Evolutionary conservation across 768 basidiomycete genomes (phyloP).

Genomic region (Cyclocybe aegerita): DNA sequence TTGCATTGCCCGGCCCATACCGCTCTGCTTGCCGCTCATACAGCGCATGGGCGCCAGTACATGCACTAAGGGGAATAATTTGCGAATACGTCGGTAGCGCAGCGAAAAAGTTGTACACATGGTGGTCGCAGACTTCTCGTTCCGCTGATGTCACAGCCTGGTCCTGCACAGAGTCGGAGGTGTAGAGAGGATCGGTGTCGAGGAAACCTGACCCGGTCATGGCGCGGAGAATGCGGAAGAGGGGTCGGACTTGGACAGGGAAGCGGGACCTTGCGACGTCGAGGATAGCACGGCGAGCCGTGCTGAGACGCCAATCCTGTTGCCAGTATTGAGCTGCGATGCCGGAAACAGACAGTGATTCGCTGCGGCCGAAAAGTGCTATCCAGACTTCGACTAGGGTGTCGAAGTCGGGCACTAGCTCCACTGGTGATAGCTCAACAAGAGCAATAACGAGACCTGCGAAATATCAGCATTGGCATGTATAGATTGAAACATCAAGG

Average conservation of each 20-base stretch:
- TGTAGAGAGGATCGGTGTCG: conserved; percentile 67
- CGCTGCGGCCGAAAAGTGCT: conserved; percentile 76
- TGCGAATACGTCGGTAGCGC: conserved; percentile 74
- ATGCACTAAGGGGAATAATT: conserved; percentile 60
- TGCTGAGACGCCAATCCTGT: conserved; percentile 65
- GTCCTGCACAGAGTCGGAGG: conserved; percentile 44
- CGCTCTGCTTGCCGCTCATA: conserved; percentile 70
- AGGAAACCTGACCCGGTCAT: conserved; percentile 79
- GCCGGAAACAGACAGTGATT: conserved; percentile 58
- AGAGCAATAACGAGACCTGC: conserved; percentile 76
- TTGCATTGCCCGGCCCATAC: conserved; percentile 47
- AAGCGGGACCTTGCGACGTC: conserved; percentile 83
- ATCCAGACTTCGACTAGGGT: conserved; percentile 75
- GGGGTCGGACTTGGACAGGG: conserved; percentile 72
- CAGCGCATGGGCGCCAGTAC: conserved; percentile 66
- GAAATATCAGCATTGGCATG: neutral
- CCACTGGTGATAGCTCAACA: conserved; percentile 72
- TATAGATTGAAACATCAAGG: neutral
- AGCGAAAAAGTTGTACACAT: conserved; percentile 77
- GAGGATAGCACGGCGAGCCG: conserved; percentile 74
- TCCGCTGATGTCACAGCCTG: conserved; percentile 39
- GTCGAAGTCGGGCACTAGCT: conserved; percentile 76
- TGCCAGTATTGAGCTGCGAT: conserved; percentile 86
- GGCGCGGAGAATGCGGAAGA: conserved; percentile 71
- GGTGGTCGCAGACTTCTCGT: conserved; percentile 58